Percentiles rank a stretch among this genome's conserved stretches.
These are phyloP conservation scores for Globisporangium orthogonon DNA, from an alignment of 352 stramenopile genomes.

Conservation along the genomic window DNA sequence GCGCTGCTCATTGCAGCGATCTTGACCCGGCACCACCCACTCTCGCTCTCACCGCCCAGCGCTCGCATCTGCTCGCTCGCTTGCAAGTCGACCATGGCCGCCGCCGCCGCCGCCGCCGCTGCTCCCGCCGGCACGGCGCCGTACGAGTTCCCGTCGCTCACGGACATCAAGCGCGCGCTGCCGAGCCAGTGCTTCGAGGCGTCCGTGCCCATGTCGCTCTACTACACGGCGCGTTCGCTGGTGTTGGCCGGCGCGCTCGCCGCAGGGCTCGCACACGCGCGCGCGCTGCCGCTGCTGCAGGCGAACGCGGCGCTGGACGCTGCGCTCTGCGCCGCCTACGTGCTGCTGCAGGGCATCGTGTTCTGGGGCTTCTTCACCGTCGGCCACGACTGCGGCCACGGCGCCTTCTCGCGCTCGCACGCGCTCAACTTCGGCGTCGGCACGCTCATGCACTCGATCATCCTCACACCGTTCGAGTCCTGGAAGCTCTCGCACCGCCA, in stretches of 20 bases:
- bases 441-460: slow-evolving; percentile 72
- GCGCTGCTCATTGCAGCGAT: neutral
- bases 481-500: slow-evolving; percentile 81
- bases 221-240: slow-evolving; percentile 60
- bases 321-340: slow-evolving; percentile 43
- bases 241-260: slow-evolving; percentile 36
- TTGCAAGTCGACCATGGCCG: slow-evolving; percentile 3
- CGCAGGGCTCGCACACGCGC: slow-evolving; percentile 33
- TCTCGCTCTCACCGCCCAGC: neutral
- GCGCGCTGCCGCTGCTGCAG: slow-evolving; percentile 35
- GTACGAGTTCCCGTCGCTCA: slow-evolving; percentile 70
- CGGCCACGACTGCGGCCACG: slow-evolving; percentile 76
- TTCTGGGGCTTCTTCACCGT: slow-evolving; percentile 86
- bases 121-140: slow-evolving; percentile 3
- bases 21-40: slow-evolving; percentile 1
- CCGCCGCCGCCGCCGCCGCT: slow-evolving; percentile 24
- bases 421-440: slow-evolving; percentile 73
- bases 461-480: slow-evolving; percentile 72
- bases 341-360: slow-evolving; percentile 66
- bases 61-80: neutral
- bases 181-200: slow-evolving; percentile 69
- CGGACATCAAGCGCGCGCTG: slow-evolving; percentile 75
- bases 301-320: slow-evolving; percentile 27
- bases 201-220: slow-evolving; percentile 58
- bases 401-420: slow-evolving; percentile 73